Base-by-base conservation (phyloP, 371 early-diverging fungal genomes). In the Mortierella sp. region DNA sequence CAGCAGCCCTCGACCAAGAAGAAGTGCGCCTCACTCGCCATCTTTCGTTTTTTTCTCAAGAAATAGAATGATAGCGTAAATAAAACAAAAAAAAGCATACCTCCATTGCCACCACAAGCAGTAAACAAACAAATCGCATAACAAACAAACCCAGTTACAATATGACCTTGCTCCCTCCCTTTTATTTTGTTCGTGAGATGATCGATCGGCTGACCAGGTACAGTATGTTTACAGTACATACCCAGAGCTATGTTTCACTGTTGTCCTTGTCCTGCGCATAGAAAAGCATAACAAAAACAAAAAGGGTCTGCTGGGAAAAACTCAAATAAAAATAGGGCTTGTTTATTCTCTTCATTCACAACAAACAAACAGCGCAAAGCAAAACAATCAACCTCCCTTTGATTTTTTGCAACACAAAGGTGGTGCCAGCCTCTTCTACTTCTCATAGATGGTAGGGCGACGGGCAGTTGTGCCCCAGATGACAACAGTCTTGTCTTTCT, bases 401-500 rank as follows among this genome's bases (percentile, higher is more conserved):
- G 10, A 10, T 27, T 3, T 27, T n/a, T 56, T 11, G 2, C 27
- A 3, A 27, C 11, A 27, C 12, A 56, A 27, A 27, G 56, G 8
- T 27, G 12, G 0, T n/a, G 58, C 27, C 7, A 10, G 32, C 27
- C 14, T 14, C 18, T 4, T 56, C 55, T 82, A 86, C 71, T 82
- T 86, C 6, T 86, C 87, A 54, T 79, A 86, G 4, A 77, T 73
- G 3, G 87, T 86, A 70, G 78, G 78, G 44, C 84, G 85, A 32
- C 89, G 84, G 16, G 81, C 65, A 14, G 87, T 77, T 2, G 90
- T 90, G n/a, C 90, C 84, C 93, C 94, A 95, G 43, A 94, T 89
- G 68, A 91, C 92, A 1, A 94, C 91, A 14, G 87, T 90, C 78
- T 93, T 93, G 87, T 93, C 93, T 83, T 91, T 93, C 74, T 96